These are phyloP conservation scores for Quercus bicolor DNA, from an alignment of 306 rosid species.

Conservation along the genomic window DNA sequence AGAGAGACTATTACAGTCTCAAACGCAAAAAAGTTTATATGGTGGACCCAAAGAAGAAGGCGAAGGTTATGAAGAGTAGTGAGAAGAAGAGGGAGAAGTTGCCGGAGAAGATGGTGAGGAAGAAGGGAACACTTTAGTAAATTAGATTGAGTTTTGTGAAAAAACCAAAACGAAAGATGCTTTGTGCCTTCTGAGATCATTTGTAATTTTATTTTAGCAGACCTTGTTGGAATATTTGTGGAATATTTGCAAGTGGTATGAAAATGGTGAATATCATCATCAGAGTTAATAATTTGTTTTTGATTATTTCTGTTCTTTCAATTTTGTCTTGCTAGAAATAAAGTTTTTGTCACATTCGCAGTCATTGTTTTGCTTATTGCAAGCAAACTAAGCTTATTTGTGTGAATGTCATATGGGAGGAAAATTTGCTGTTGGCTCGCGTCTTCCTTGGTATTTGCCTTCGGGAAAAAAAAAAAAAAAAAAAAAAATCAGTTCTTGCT, in stretches of 20 bases:
- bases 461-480: slow-evolving; percentile 28
- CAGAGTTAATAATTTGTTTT: slow-evolving; percentile 18
- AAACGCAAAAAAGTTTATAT: slow-evolving; percentile 29
- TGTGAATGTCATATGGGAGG: slow-evolving; percentile 73
- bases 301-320: not conserved
- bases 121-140: slow-evolving; percentile 73
- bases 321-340: not conserved
- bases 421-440: slow-evolving; percentile 64
- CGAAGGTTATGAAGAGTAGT: slow-evolving; percentile 43
- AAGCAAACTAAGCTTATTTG: not conserved
- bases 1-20: no score
- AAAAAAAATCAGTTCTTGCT: no score
- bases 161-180: slow-evolving; percentile 49
- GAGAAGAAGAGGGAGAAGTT: slow-evolving; percentile 69
- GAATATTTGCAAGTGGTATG: slow-evolving; percentile 9
- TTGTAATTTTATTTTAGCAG: not conserved
- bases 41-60: slow-evolving; percentile 62
- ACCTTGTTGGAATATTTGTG: not conserved
- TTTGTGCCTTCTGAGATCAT: slow-evolving; percentile 31
- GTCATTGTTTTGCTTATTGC: not conserved
- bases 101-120: slow-evolving; percentile 85
- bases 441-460: slow-evolving; percentile 89
- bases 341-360: not conserved
- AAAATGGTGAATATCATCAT: not conserved
- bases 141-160: slow-evolving; percentile 73